A percentile compares a stretch with the other conserved stretches of the same genome.
Evolutionary conservation across 2,329 filamentous ascomycete species (phyloP).

Genomic region (Colletotrichum viniferum): DNA sequence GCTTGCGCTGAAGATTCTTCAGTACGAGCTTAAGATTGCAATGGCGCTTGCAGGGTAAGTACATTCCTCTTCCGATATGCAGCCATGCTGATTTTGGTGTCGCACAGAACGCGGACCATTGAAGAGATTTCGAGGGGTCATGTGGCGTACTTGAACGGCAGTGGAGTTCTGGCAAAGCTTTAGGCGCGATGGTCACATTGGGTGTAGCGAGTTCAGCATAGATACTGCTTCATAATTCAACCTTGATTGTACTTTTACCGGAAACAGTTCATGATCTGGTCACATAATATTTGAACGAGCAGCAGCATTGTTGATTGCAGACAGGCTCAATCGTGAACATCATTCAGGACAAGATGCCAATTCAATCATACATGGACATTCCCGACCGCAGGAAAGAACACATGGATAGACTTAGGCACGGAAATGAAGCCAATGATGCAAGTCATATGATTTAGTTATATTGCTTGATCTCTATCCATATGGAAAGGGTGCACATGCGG

Average conservation of each 20-base stretch:
- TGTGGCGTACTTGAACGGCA: conserved; percentile 12
- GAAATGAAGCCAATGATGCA: neutral
- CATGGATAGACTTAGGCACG: neutral
- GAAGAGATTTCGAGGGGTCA: conserved; percentile 18
- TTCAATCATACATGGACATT: neutral
- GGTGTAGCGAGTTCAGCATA: neutral
- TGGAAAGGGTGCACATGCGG: neutral
- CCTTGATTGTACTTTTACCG: neutral
- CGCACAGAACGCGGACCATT: conserved; percentile 18
- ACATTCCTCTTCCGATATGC: accelerated
- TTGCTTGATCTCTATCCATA: neutral
- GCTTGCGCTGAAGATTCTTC: conserved; percentile 45
- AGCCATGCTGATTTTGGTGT: neutral
- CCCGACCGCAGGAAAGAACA: neutral
- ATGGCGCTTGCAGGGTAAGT: conserved; percentile 26
- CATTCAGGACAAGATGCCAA: neutral
- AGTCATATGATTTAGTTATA: neutral
- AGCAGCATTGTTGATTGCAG: neutral
- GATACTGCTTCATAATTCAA: neutral
- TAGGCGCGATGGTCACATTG: neutral
- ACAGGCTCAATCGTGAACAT: neutral
- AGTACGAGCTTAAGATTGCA: conserved; percentile 35
- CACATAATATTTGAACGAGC: neutral
- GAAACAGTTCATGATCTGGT: neutral
- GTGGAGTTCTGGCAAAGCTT: conserved; percentile 22